These are phyloP conservation scores for Buddleja alternifolia DNA, from an alignment of 257 asterid genomes.

Conservation along the genomic window DNA sequence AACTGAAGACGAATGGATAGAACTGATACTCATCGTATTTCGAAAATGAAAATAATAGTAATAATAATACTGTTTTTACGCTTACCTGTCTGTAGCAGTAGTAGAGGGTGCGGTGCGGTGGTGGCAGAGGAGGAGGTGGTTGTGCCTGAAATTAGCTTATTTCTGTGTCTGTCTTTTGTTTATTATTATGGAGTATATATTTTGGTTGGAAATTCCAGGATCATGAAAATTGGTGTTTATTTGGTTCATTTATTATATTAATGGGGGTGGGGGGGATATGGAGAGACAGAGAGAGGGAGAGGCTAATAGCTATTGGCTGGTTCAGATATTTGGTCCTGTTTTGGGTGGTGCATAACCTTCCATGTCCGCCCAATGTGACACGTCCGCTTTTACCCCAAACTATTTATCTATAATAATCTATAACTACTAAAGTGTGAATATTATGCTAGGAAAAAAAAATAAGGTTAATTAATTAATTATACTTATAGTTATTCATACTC, in stretches of 20 bases:
- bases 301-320: slow-evolving; percentile 56
- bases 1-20: too few relatives aligned
- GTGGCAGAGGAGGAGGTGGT: neutral
- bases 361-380: slow-evolving; percentile 25
- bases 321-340: slow-evolving; percentile 44
- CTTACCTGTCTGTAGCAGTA: neutral
- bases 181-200: neutral
- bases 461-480: too few relatives aligned
- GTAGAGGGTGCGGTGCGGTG: neutral
- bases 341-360: slow-evolving; percentile 56
- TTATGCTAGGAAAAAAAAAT: too few relatives aligned
- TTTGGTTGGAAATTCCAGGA: neutral
- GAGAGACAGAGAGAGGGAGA: slow-evolving; percentile 33
- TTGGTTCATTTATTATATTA: slow-evolving; percentile 8
- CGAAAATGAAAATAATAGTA: too few relatives aligned
- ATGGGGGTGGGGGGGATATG: neutral
- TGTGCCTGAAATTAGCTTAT: slow-evolving; percentile 30
- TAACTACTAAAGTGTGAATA: too few relatives aligned
- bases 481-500: too few relatives aligned
- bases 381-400: neutral
- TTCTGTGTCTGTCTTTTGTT: neutral
- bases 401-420: too few relatives aligned
- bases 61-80: too few relatives aligned
- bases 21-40: too few relatives aligned
- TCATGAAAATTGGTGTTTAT: neutral